Conservation (phyloP, 1,284 basidiomycete species). For the Tilletia setariae region DNA sequence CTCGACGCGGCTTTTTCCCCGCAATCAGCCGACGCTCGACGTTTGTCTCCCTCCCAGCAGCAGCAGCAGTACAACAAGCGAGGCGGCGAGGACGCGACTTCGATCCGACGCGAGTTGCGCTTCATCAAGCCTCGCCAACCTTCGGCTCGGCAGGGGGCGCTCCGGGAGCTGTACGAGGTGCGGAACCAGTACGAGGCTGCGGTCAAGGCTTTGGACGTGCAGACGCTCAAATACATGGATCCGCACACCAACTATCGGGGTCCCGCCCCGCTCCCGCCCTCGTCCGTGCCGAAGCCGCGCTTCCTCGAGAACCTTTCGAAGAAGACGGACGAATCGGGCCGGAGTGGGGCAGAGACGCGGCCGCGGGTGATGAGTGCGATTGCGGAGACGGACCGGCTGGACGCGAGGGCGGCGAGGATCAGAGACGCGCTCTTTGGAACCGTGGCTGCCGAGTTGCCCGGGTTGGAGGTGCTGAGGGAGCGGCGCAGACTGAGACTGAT, state of each 20-base stretch:
- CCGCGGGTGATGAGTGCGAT: background rate
- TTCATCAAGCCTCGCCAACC: no score
- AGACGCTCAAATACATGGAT: background rate
- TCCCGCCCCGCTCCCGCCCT: background rate
- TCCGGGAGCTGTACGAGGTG: background rate
- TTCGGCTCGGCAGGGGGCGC: background rate
- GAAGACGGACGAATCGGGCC: background rate
- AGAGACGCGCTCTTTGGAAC: slow-evolving; percentile 54
- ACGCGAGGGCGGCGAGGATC: slow-evolving; percentile 38
- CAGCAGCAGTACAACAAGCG: no score
- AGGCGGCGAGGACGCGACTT: no score
- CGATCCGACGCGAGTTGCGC: no score
- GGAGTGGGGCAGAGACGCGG: background rate
- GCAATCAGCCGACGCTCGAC: no score
- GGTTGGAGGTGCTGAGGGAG: slow-evolving; percentile 50
- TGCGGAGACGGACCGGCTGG: slow-evolving; percentile 5
- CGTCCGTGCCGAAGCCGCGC: no score
- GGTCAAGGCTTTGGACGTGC: no score
- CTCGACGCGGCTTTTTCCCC: background rate
- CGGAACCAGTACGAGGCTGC: background rate
- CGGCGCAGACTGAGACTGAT: background rate
- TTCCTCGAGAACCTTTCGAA: background rate
- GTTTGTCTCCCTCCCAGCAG: no score
- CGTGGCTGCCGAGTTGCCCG: slow-evolving; percentile 45
- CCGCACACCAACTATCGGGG: background rate